Evolutionary conservation across 2,329 filamentous ascomycete species (phyloP).

Genomic region (Cladosporium cucumerinum): DNA sequence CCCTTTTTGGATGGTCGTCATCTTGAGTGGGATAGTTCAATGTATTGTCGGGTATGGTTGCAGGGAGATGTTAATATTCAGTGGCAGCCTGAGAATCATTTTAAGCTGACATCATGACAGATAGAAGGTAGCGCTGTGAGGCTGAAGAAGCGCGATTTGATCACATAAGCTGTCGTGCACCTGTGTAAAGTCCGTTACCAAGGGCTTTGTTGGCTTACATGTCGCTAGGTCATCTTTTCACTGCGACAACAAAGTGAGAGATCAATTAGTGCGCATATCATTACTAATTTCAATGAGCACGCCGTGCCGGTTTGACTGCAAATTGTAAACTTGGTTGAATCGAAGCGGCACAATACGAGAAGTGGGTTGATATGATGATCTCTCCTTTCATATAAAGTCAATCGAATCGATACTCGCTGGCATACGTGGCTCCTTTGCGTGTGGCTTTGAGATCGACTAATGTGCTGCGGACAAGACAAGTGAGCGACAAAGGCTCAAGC

Average conservation of each 20-base stretch:
- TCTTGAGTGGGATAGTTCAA: background rate
- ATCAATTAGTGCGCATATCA: background rate
- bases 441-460: background rate
- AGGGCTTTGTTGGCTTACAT: background rate
- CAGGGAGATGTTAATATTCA: background rate
- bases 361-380: background rate
- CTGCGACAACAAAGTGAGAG: background rate
- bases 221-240: background rate
- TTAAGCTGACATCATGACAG: background rate
- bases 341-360: background rate
- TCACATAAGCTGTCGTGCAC: background rate
- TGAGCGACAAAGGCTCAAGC: background rate
- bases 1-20: slow-evolving; percentile 24
- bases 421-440: background rate
- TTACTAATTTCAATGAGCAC: background rate
- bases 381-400: background rate
- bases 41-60: background rate
- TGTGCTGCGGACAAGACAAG: background rate
- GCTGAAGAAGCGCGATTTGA: background rate
- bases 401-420: background rate
- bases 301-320: background rate
- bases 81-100: background rate
- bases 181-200: background rate
- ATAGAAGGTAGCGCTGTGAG: background rate
- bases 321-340: background rate